These are phyloP conservation scores for Amanita inopinata DNA, from an alignment of 768 basidiomycete genomes.

Conservation along the genomic window DNA sequence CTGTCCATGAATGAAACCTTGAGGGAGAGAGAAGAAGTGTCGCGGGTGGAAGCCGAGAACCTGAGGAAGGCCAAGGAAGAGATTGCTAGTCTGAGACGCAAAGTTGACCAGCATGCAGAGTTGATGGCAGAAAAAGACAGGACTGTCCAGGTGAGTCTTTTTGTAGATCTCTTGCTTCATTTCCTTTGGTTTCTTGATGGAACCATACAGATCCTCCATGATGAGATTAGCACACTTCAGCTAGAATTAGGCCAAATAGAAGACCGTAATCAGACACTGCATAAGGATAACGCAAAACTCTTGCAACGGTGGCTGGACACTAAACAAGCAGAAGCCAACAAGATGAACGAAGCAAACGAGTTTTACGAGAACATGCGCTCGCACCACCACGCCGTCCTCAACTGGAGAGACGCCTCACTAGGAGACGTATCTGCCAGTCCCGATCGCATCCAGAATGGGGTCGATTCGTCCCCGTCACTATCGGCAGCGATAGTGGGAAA, in stretches of 20 bases:
- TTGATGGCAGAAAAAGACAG: conserved; percentile 84
- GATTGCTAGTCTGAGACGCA: conserved; percentile 54
- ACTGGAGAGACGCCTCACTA: conserved; percentile 40
- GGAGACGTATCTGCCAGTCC: conserved; percentile 16
- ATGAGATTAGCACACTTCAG: conserved; percentile 88
- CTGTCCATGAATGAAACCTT: conserved; percentile 93
- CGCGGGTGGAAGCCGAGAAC: conserved; percentile 73
- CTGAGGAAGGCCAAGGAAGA: conserved; percentile 73
- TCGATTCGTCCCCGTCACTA: conserved; percentile 22
- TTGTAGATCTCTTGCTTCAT: conserved; percentile 5
- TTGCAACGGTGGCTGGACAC: conserved; percentile 95
- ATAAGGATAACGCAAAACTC: conserved; percentile 89
- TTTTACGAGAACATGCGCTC: conserved; percentile 86
- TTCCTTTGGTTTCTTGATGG: conserved; percentile 9
- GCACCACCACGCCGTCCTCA: conserved; percentile 51
- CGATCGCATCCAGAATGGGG: conserved; percentile 16
- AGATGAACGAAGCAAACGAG: conserved; percentile 89
- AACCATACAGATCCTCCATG: conserved; percentile 70
- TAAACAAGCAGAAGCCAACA: conserved; percentile 86
- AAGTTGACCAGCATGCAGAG: conserved; percentile 77
- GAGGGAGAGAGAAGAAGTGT: conserved; percentile 84
- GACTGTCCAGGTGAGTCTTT: conserved; percentile 70
- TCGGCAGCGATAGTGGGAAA: conserved; percentile 54
- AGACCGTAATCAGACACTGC: conserved; percentile 77
- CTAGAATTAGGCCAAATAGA: conserved; percentile 88